phyloP scores from a whole-genome alignment of 2,329 filamentous ascomycete genomes.

The Diplodia sapinea region DNA sequence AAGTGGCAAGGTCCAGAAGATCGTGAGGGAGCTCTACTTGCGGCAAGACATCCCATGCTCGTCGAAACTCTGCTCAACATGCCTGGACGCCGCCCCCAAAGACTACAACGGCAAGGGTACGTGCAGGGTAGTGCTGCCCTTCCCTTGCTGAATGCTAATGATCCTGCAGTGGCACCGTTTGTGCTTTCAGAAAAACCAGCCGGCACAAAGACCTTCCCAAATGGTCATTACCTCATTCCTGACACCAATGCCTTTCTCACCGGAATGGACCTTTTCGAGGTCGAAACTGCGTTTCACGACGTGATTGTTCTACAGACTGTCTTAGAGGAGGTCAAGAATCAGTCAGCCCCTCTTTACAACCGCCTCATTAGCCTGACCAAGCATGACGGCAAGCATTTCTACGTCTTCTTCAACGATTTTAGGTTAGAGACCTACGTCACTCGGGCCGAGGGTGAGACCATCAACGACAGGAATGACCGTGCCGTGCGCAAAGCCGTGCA shows the following conservation, averaged over 20 bases:
- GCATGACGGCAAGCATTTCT: constrained; percentile 96
- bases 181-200: constrained; percentile 88
- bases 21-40: constrained; percentile 94
- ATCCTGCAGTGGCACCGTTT: constrained; percentile 72
- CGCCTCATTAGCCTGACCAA: constrained; percentile 87
- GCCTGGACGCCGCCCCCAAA: constrained; percentile 74
- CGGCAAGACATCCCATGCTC: constrained; percentile 97
- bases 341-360: constrained; percentile 93
- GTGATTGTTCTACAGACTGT: constrained; percentile 97
- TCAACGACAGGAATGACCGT: constrained; percentile 96
- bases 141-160: constrained; percentile 27
- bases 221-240: constrained; percentile 91
- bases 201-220: constrained; percentile 78
- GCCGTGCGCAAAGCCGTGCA: constrained; percentile 83
- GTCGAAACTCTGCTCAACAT: constrained; percentile 81
- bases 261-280: constrained; percentile 96
- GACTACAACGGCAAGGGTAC: constrained; percentile 79
- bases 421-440: constrained; percentile 86
- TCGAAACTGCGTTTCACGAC: constrained; percentile 89
- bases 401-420: constrained; percentile 99
- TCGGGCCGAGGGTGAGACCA: constrained; percentile 76
- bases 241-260: constrained; percentile 96
- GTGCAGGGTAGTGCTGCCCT: constrained; percentile 34
- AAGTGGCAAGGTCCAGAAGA: constrained; percentile 97
- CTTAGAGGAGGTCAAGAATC: constrained; percentile 91